Evolutionary conservation across 2,329 filamentous ascomycete genomes (phyloP).

Genomic region (Aspergillus costaricaensis): DNA sequence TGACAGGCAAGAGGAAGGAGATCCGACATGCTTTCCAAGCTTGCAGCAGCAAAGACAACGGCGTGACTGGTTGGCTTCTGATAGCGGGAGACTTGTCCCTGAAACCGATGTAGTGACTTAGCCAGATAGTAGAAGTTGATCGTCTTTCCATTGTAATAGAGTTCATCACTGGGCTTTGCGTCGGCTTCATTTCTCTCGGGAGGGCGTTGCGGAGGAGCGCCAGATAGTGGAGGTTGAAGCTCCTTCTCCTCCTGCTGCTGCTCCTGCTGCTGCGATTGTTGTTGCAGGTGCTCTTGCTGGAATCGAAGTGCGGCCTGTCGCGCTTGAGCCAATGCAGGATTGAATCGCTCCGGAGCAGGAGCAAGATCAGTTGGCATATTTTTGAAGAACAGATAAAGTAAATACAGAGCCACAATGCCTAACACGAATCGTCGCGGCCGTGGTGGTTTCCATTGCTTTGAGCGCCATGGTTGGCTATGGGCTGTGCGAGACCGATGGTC

Average conservation of each 20-base stretch:
- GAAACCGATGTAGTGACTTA: constrained; percentile 62
- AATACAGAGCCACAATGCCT: constrained; percentile 49
- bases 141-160: constrained; percentile 68
- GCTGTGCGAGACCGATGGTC: constrained; percentile 52
- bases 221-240: constrained; percentile 8
- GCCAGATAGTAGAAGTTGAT: constrained; percentile 69
- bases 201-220: constrained; percentile 12
- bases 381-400: constrained; percentile 65
- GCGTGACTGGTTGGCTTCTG: constrained; percentile 59
- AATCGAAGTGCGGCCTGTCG: constrained; percentile 14
- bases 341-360: constrained; percentile 35
- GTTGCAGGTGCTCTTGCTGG: constrained; percentile 1
- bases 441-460: constrained; percentile 38
- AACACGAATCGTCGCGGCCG: constrained; percentile 55
- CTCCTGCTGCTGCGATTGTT: background rate
- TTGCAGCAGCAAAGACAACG: constrained; percentile 77
- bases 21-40: constrained; percentile 68
- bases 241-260: background rate
- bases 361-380: constrained; percentile 60
- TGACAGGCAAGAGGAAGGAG: constrained; percentile 82
- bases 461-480: constrained; percentile 29
- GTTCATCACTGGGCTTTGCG: constrained; percentile 29
- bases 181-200: constrained; percentile 19
- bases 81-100: constrained; percentile 55
- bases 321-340: constrained; percentile 24